phyloP scores from a whole-genome alignment of 768 basidiomycete genomes.

The Exidia glandulosa region DNA sequence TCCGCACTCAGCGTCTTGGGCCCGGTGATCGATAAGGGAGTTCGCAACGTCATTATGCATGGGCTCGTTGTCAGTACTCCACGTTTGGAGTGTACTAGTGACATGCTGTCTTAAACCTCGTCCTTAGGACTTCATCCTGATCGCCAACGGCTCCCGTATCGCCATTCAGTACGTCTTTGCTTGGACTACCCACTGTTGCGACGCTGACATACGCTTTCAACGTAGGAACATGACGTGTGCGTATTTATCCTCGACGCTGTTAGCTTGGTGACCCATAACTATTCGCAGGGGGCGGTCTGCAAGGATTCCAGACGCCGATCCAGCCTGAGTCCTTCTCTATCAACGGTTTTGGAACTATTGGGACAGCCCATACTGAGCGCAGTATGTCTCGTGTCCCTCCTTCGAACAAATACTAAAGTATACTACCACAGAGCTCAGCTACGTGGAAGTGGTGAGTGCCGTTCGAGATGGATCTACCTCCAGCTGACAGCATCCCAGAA shows the following conservation, averaged over 20 bases:
- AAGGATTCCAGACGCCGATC: conserved; percentile 68
- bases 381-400: conserved; percentile 15
- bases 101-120: not conserved
- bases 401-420: not conserved
- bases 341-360: conserved; percentile 58
- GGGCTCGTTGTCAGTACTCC: conserved; percentile 34
- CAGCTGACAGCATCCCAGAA: not conserved
- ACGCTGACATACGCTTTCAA: conserved; percentile 8
- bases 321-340: conserved; percentile 55
- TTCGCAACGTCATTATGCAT: conserved; percentile 56
- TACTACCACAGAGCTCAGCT: conserved; percentile 34
- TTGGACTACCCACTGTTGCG: conserved; percentile 14
- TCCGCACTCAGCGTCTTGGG: conserved; percentile 57
- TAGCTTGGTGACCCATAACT: not conserved
- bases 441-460: conserved; percentile 37
- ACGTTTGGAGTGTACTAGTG: not conserved
- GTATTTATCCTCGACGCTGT: conserved; percentile 14
- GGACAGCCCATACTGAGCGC: conserved; percentile 54
- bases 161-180: conserved; percentile 41
- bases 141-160: conserved; percentile 62
- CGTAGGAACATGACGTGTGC: conserved; percentile 29
- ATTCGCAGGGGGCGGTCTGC: conserved; percentile 44
- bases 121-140: conserved; percentile 50
- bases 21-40: conserved; percentile 64
- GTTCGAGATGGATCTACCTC: not conserved